Percentiles rank a stretch among this genome's conserved stretches.
Evolutionary conservation across 2,329 filamentous ascomycete genomes (phyloP).

Genomic region (Trematosphaeria pertusa): DNA sequence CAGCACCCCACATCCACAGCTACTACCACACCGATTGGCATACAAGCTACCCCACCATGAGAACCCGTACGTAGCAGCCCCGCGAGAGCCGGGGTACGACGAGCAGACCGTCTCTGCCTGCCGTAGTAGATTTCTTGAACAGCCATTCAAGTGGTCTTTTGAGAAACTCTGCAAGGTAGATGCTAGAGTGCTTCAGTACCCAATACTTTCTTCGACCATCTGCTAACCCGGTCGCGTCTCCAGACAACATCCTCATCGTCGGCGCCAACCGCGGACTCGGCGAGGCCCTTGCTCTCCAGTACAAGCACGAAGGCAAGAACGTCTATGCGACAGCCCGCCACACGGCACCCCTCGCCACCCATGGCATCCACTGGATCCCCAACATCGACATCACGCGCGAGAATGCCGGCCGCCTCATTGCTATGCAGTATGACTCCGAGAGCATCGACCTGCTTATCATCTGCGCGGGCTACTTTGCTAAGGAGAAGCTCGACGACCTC

Average conservation of each 20-base stretch:
- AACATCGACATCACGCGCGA: constrained; percentile 23
- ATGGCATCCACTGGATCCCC: constrained; percentile 22
- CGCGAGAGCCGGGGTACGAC: too few species aligned
- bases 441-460: constrained; percentile 60
- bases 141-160: too few species aligned
- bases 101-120: too few species aligned
- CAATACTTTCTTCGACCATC: too few species aligned
- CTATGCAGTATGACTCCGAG: constrained; percentile 21
- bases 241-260: constrained; percentile 62
- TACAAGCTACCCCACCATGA: too few species aligned
- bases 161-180: too few species aligned
- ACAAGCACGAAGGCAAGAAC: constrained; percentile 47
- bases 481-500: constrained; percentile 67
- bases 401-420: constrained; percentile 19
- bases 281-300: constrained; percentile 63
- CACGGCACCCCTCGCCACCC: constrained; percentile 1
- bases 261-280: constrained; percentile 72
- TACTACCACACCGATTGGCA: too few species aligned
- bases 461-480: constrained; percentile 70
- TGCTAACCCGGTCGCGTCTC: too few species aligned
- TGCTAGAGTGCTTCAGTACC: too few species aligned
- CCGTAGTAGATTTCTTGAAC: too few species aligned
- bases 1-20: too few species aligned
- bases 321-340: constrained; percentile 29
- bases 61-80: too few species aligned